phyloP scores from a whole-genome alignment of 2,329 filamentous ascomycete species.

The Fusarium xyrophilum region DNA sequence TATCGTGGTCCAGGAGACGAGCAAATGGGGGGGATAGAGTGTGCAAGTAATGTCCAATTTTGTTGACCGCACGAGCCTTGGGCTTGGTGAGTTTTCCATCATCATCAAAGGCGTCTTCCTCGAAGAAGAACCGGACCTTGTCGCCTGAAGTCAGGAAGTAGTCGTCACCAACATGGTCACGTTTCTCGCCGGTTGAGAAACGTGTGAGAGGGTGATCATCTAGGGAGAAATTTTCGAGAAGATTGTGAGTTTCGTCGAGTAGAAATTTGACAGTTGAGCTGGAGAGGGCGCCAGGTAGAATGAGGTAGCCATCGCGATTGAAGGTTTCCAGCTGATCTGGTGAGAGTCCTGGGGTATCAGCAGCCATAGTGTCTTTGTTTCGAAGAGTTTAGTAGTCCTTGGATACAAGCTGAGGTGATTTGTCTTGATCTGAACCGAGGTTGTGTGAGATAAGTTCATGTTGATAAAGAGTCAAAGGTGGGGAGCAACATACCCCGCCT shows the following conservation, averaged over 20 bases:
- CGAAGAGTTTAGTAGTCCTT: too few relatives aligned
- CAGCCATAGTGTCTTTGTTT: slow-evolving; percentile 16
- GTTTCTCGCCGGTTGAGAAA: slow-evolving; percentile 83
- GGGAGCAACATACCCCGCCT: slow-evolving; percentile 34
- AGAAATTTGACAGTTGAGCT: slow-evolving; percentile 70
- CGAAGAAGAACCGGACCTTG: slow-evolving; percentile 96
- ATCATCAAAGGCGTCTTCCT: slow-evolving; percentile 84
- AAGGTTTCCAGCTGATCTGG: slow-evolving; percentile 75
- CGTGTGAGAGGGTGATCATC: slow-evolving; percentile 87
- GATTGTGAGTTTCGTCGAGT: slow-evolving; percentile 73
- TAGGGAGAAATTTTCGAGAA: slow-evolving; percentile 81
- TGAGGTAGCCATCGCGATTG: slow-evolving; percentile 84
- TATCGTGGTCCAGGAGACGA: slow-evolving; percentile 54
- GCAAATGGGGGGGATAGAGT: slow-evolving; percentile 71
- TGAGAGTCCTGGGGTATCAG: slow-evolving; percentile 63
- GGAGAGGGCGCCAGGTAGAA: slow-evolving; percentile 79
- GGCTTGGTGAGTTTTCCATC: slow-evolving; percentile 73
- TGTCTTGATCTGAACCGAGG: neutral
- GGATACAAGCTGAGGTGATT: neutral
- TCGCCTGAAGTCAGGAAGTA: slow-evolving; percentile 93
- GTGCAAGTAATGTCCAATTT: slow-evolving; percentile 83
- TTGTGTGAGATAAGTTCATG: slow-evolving; percentile 19
- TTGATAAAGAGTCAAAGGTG: slow-evolving; percentile 25
- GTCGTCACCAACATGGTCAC: slow-evolving; percentile 85
- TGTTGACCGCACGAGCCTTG: slow-evolving; percentile 86